Conservation (phyloP, 2,329 filamentous ascomycete genomes). For the Trichoderma sp. region DNA sequence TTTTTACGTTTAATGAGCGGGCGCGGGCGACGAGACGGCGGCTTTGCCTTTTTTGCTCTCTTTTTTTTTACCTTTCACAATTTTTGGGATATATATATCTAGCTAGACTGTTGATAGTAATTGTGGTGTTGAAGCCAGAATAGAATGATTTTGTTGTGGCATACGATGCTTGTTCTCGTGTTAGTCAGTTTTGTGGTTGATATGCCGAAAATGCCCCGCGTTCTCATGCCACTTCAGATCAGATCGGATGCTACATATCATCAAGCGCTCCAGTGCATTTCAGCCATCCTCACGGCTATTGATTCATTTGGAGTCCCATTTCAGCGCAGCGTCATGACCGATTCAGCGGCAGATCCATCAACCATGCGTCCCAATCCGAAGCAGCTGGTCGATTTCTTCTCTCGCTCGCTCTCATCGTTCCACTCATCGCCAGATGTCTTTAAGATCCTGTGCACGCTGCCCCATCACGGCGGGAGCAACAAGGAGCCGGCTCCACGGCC, state of each 20-base stretch:
- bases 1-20: neutral
- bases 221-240: constrained; percentile 6
- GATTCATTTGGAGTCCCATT: neutral
- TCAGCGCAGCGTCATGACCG: constrained; percentile 23
- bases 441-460: constrained; percentile 50
- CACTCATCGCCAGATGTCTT: constrained; percentile 49
- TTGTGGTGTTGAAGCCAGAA: neutral
- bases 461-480: constrained; percentile 31
- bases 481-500: neutral
- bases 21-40: constrained; percentile 15
- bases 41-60: neutral
- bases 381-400: constrained; percentile 48
- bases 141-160: neutral
- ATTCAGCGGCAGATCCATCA: neutral
- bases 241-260: constrained; percentile 1
- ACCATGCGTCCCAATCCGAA: constrained; percentile 33
- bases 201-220: constrained; percentile 25
- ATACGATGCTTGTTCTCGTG: neutral
- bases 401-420: constrained; percentile 50
- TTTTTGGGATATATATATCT: constrained; percentile 17
- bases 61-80: neutral
- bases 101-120: constrained; percentile 11
- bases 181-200: constrained; percentile 4
- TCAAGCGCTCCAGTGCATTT: neutral
- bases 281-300: neutral